Evolutionary conservation across 2,329 filamentous ascomycete species (phyloP).

Genomic region (Fusarium drepaniforme): DNA sequence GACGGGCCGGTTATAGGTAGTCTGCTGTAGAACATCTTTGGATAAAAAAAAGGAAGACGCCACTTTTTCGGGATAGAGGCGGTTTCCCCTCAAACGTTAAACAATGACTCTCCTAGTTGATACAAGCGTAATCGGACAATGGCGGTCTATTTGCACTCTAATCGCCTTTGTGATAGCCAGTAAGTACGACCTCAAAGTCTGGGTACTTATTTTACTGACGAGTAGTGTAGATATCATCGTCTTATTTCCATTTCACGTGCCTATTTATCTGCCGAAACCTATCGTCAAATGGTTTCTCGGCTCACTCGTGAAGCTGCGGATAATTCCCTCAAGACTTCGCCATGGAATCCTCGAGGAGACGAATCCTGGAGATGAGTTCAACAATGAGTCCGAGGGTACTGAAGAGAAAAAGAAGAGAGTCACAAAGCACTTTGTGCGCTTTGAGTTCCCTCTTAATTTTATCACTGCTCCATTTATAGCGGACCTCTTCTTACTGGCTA

Average conservation of each 20-base stretch:
- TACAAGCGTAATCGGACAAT: slow-evolving; percentile 64
- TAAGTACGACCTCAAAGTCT: slow-evolving; percentile 56
- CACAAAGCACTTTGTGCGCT: slow-evolving; percentile 57
- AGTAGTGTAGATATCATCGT: slow-evolving; percentile 71
- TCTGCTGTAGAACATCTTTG: too few species aligned
- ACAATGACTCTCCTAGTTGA: slow-evolving; percentile 25
- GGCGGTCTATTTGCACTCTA: slow-evolving; percentile 78
- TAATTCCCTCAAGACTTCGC: slow-evolving; percentile 61
- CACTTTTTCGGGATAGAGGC: not conserved
- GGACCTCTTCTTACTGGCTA: slow-evolving; percentile 78
- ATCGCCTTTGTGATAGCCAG: slow-evolving; percentile 78
- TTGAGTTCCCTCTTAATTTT: slow-evolving; percentile 76
- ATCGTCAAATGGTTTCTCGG: slow-evolving; percentile 60
- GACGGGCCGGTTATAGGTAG: too few species aligned
- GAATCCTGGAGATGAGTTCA: too few species aligned
- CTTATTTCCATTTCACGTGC: slow-evolving; percentile 76
- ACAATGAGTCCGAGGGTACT: not conserved
- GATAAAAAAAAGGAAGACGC: too few species aligned
- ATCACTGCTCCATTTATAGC: slow-evolving; percentile 78
- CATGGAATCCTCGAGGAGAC: slow-evolving; percentile 10
- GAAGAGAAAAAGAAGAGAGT: slow-evolving; percentile 21
- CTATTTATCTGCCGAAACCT: slow-evolving; percentile 68
- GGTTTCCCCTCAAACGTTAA: not conserved
- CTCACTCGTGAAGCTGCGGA: slow-evolving; percentile 52
- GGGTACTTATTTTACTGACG: not conserved